Percentiles rank a stretch among this genome's conserved stretches.
These are phyloP conservation scores for Kwoniella shivajii DNA, from an alignment of 1,284 basidiomycete genomes.

Conservation along the genomic window DNA sequence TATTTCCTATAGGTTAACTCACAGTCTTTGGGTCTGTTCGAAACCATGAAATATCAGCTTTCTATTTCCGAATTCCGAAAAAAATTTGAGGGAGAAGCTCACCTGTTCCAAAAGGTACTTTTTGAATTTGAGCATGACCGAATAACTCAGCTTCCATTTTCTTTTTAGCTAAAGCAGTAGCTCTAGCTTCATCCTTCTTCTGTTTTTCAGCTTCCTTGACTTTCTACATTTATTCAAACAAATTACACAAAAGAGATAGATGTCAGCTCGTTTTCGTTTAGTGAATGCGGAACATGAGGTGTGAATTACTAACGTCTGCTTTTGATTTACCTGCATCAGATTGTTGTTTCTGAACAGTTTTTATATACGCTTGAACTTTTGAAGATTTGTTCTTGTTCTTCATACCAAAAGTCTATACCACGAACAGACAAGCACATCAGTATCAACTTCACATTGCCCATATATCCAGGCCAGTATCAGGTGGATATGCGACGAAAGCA, in stretches of 20 bases:
- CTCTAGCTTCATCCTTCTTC: slow-evolving; percentile 72
- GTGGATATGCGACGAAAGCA: background rate
- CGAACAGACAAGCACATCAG: background rate
- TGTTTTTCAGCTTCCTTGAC: slow-evolving; percentile 85
- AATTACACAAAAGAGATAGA: too few relatives aligned
- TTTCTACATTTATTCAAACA: slow-evolving; percentile 8
- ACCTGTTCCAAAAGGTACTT: slow-evolving; percentile 88
- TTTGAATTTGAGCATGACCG: slow-evolving; percentile 67
- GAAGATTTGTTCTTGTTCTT: slow-evolving; percentile 97
- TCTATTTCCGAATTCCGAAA: background rate
- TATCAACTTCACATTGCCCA: background rate
- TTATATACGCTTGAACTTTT: slow-evolving; percentile 85
- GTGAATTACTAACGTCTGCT: slow-evolving; percentile 58
- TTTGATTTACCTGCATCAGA: slow-evolving; percentile 72
- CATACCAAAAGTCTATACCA: slow-evolving; percentile 77
- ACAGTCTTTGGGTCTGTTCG: slow-evolving; percentile 76
- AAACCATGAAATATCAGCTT: slow-evolving; percentile 3
- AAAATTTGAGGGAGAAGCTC: slow-evolving; percentile 22
- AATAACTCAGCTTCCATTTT: slow-evolving; percentile 83
- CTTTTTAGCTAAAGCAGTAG: slow-evolving; percentile 75
- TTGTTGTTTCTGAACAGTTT: slow-evolving; percentile 73
- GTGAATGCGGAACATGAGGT: background rate
- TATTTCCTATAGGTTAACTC: background rate
- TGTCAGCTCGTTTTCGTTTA: background rate
- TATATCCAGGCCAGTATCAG: background rate